phyloP scores from a whole-genome alignment of 192 early-diverging fungal genomes.

The Backusella sp. region DNA sequence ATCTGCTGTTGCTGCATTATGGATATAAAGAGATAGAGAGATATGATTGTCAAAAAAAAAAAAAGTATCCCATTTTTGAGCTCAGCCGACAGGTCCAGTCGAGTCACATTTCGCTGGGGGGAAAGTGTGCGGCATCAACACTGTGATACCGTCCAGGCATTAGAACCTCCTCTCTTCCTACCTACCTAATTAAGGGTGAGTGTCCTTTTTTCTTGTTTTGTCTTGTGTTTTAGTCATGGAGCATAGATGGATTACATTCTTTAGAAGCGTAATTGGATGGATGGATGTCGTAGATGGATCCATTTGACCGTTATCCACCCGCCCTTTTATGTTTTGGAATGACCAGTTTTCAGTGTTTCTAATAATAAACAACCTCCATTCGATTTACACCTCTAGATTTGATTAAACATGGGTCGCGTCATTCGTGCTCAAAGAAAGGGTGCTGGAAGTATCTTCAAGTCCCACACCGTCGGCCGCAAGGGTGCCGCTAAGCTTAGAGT shows the following conservation, averaged over 20 bases:
- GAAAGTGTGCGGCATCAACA: background rate
- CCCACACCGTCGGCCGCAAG: constrained; percentile 90
- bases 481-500: constrained; percentile 95
- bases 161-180: background rate
- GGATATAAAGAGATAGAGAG: background rate
- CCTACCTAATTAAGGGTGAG: constrained; percentile 7
- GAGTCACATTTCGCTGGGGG: background rate
- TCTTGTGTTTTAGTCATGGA: background rate
- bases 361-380: background rate
- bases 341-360: background rate
- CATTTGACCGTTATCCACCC: background rate
- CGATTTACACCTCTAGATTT: constrained; percentile 1
- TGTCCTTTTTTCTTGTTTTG: background rate
- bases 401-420: constrained; percentile 90
- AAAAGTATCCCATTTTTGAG: background rate
- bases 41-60: background rate
- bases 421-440: constrained; percentile 97
- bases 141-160: background rate
- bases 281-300: background rate
- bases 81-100: background rate
- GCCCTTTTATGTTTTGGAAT: background rate
- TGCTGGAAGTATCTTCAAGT: constrained; percentile 97
- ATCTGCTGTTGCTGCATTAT: constrained; percentile 13
- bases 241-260: background rate
- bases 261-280: background rate